A percentile compares a stretch with the other conserved stretches of the same genome.
phyloP scores from a whole-genome alignment of 495 filamentous ascomycete species.

The Penicillium turbatum region DNA sequence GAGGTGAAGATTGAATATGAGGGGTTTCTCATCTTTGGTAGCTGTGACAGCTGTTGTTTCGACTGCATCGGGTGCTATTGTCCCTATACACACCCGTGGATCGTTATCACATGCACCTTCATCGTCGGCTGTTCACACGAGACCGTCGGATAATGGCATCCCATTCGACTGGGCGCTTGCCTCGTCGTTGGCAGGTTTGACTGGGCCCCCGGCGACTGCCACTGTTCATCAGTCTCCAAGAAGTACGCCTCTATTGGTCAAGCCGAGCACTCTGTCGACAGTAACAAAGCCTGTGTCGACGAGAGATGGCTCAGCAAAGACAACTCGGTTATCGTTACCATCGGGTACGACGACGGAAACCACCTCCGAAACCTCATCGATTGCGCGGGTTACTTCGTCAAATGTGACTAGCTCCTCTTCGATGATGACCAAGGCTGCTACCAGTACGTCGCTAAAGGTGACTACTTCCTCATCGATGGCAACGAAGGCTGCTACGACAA shows the following conservation, averaged over 20 bases:
- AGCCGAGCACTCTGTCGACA: neutral
- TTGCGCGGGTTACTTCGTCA: neutral
- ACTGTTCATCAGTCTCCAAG: neutral
- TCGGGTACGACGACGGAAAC: too few species aligned
- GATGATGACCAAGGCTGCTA: neutral
- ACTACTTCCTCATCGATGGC: neutral
- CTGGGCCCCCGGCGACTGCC: neutral
- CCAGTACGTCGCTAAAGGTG: neutral
- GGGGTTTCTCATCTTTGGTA: constrained; percentile 9
- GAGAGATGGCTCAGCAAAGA: neutral
- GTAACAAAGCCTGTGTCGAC: too few species aligned
- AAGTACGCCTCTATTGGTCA: neutral
- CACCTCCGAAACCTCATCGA: too few species aligned
- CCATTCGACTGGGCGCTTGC: constrained; percentile 1
- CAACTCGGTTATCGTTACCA: too few species aligned
- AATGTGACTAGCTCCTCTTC: neutral
- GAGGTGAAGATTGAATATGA: constrained; percentile 15
- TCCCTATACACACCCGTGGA: constrained; percentile 5
- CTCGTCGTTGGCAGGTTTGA: neutral
- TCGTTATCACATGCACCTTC: neutral
- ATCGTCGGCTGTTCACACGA: neutral
- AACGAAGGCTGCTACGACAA: neutral
- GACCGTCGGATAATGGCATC: neutral
- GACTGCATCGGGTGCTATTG: constrained; percentile 12
- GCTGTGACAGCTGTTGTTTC: constrained; percentile 11